Evolutionary conservation across 257 asterid genomes (phyloP).

Genomic region (Datura wrightii): DNA sequence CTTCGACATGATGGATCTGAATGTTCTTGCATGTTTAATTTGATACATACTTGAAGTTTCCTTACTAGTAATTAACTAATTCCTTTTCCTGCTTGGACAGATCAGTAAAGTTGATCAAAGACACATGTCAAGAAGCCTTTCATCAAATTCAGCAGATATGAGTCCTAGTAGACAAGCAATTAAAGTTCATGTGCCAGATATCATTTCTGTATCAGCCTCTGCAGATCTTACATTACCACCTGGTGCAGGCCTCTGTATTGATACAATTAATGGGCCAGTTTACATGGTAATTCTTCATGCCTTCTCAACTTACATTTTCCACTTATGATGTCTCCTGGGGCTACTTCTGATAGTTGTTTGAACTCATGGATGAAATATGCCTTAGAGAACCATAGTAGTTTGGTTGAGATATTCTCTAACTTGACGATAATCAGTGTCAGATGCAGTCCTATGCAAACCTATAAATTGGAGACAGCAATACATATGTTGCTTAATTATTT

Average conservation of each 20-base stretch:
- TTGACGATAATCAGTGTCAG: background rate
- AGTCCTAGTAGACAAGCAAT: constrained; percentile 53
- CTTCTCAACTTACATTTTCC: background rate
- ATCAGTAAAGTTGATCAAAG: constrained; percentile 61
- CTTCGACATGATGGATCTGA: constrained; percentile 18
- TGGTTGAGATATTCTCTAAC: background rate
- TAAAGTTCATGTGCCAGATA: constrained; percentile 71
- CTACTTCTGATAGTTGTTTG: background rate
- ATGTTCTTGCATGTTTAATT: background rate
- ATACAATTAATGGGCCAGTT: constrained; percentile 78
- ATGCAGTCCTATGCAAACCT: background rate
- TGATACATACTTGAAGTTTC: background rate
- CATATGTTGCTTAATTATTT: background rate
- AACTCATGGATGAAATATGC: constrained; percentile 22
- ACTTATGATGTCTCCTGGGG: background rate
- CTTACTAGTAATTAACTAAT: constrained; percentile 10
- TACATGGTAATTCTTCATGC: constrained; percentile 60
- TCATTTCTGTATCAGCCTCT: constrained; percentile 76
- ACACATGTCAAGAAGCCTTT: constrained; percentile 57
- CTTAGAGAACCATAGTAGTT: background rate
- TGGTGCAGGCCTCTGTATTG: constrained; percentile 93
- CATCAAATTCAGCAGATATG: constrained; percentile 62
- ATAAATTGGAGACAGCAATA: constrained; percentile 23
- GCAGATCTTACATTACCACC: constrained; percentile 97
- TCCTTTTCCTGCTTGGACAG: constrained; percentile 46